phyloP scores from a whole-genome alignment of 169 alveolate genomes.

The Cryptosporidium viatorum region DNA sequence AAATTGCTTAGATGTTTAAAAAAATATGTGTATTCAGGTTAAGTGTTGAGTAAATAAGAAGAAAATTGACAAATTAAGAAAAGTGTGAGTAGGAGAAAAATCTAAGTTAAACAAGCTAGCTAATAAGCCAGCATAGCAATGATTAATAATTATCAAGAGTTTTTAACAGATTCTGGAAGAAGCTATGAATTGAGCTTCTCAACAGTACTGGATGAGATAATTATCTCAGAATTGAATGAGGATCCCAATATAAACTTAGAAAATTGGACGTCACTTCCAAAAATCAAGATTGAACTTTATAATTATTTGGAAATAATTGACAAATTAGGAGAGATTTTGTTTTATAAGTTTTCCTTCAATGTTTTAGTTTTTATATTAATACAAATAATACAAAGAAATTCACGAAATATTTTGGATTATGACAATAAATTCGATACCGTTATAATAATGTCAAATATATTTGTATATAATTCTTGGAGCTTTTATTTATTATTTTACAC shows the following conservation, averaged over 20 bases:
- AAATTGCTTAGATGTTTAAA: no score
- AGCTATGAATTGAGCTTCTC: not conserved
- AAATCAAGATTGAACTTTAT: not conserved
- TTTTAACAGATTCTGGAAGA: not conserved
- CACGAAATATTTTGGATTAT: not conserved
- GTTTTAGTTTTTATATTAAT: not conserved
- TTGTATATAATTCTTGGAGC: not conserved
- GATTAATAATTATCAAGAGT: not conserved
- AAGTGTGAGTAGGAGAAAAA: not conserved
- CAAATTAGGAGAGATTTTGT: not conserved
- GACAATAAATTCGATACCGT: not conserved
- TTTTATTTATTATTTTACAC: not conserved
- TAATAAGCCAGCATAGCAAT: not conserved
- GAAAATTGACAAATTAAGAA: no score
- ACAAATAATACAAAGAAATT: not conserved
- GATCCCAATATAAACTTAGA: conserved; percentile 8
- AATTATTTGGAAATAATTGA: not conserved
- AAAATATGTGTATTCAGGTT: not conserved
- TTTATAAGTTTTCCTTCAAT: not conserved
- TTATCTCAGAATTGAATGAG: conserved; percentile 24
- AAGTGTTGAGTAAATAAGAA: no score
- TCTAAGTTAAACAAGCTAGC: not conserved
- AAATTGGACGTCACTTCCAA: conserved; percentile 37
- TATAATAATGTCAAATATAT: not conserved
- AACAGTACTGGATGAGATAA: conserved; percentile 19